Conservation (phyloP, 345 rosid species). For the Crucihimalaya himalaica region DNA sequence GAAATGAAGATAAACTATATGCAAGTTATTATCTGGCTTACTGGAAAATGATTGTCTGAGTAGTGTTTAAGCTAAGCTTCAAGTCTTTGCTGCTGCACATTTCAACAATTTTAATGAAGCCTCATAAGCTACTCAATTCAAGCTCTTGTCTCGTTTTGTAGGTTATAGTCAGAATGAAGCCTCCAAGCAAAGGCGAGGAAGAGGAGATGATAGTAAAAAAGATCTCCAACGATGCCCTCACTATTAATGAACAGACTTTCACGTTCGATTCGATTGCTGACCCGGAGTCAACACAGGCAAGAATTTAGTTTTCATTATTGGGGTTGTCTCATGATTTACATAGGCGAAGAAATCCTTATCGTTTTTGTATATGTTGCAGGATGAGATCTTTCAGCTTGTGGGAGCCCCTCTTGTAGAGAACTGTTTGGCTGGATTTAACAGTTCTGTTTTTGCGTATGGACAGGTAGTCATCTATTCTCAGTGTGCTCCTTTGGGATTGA, state of each 20-base stretch:
- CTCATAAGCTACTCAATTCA: not conserved
- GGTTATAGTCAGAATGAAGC: conserved; percentile 94
- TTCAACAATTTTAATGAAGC: not conserved
- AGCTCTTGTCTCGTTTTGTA: conserved; percentile 28
- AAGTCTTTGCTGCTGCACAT: not conserved
- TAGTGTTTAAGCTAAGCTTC: not conserved
- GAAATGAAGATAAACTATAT: not conserved
- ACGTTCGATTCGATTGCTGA: conserved; percentile 89
- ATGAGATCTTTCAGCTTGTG: conserved; percentile 78
- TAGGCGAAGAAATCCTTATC: conserved; percentile 10
- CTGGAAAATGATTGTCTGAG: conserved; percentile 4
- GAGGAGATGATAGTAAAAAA: conserved; percentile 76
- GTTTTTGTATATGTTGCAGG: conserved; percentile 44
- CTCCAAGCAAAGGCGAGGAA: conserved; percentile 69
- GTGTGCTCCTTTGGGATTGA: not conserved
- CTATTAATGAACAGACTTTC: conserved; percentile 76
- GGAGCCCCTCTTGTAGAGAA: conserved; percentile 95
- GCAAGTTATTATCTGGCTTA: not conserved
- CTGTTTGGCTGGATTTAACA: conserved; percentile 94
- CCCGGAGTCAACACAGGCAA: conserved; percentile 73
- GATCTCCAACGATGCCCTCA: conserved; percentile 58
- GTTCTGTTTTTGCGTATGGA: conserved; percentile 98
- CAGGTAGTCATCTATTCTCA: conserved; percentile 55
- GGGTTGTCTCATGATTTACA: not conserved
- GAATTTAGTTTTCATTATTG: not conserved